phyloP scores from a whole-genome alignment of 305 asterid genomes.

The Fraxinus angustifolia region DNA sequence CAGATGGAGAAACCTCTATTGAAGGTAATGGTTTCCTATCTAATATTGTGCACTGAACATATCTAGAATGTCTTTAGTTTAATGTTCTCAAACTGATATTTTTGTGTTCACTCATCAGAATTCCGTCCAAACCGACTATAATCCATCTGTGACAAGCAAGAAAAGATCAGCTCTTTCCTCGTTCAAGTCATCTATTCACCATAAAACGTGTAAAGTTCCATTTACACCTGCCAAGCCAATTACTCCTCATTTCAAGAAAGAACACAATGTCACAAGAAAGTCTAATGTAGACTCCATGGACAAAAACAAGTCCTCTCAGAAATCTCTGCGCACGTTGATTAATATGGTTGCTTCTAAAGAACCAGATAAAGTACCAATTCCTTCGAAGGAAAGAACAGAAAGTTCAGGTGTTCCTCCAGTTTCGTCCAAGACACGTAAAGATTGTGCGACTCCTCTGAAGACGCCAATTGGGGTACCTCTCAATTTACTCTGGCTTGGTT shows the following conservation, averaged over 20 bases:
- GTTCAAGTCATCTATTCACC: conserved; percentile 36
- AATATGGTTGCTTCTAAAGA: conserved; percentile 40
- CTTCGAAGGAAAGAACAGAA: conserved; percentile 31
- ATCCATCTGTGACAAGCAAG: conserved; percentile 35
- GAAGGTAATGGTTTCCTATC: conserved; percentile 30
- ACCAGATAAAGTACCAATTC: conserved; percentile 30
- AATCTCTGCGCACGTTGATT: conserved; percentile 42
- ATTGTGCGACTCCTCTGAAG: conserved; percentile 41
- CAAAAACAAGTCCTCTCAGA: conserved; percentile 37
- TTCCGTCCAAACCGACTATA: conserved; percentile 20
- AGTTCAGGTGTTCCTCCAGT: conserved; percentile 23
- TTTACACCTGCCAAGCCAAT: conserved; percentile 44
- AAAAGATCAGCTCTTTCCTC: conserved; percentile 37
- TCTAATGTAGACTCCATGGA: conserved; percentile 20
- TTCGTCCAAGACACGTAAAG: conserved; percentile 29
- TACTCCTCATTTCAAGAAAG: conserved; percentile 50
- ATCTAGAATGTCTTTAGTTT: not conserved
- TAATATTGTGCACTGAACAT: not conserved
- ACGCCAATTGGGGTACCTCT: conserved; percentile 44
- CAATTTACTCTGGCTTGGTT: not conserved
- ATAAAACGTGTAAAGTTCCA: conserved; percentile 41
- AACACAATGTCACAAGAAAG: conserved; percentile 28
- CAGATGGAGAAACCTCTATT: conserved; percentile 59
- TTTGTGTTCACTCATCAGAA: conserved; percentile 31
- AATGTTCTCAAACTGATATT: conserved; percentile 9